These are phyloP conservation scores for Paecilomyces fulvus DNA, from an alignment of 2,329 filamentous ascomycete genomes.

Conservation along the genomic window DNA sequence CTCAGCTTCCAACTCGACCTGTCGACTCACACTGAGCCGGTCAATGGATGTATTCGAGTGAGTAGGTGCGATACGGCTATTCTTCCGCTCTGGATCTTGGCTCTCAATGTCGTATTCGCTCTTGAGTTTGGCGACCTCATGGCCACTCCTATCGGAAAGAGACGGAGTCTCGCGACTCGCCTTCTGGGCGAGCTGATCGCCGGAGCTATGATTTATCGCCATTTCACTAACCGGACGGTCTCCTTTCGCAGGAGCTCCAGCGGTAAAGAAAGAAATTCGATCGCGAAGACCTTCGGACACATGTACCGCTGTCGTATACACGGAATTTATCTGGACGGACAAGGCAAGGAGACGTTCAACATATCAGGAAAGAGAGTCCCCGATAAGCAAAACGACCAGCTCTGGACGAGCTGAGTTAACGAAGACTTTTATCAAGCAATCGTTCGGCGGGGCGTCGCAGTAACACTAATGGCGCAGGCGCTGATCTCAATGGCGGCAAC, in stretches of 20 bases:
- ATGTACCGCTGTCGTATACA: slow-evolving; percentile 20
- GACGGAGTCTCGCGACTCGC: slow-evolving; percentile 12
- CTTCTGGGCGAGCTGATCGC: slow-evolving; percentile 7
- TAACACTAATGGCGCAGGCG: background rate
- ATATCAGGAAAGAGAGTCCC: background rate
- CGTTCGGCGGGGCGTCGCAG: background rate
- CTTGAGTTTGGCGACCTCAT: slow-evolving; percentile 18
- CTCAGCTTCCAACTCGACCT: slow-evolving; percentile 67
- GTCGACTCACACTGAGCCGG: slow-evolving; percentile 48
- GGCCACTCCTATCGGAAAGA: slow-evolving; percentile 14
- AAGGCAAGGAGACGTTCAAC: background rate
- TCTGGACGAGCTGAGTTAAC: too few species aligned
- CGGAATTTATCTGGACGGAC: background rate
- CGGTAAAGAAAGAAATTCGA: slow-evolving; percentile 16
- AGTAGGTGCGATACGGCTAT: slow-evolving; percentile 10
- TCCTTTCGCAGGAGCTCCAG: slow-evolving; percentile 24
- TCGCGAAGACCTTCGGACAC: slow-evolving; percentile 20
- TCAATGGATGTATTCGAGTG: slow-evolving; percentile 27
- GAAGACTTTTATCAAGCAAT: background rate
- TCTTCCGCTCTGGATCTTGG: slow-evolving; percentile 11
- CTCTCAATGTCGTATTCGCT: slow-evolving; percentile 19
- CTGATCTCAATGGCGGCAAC: slow-evolving; percentile 2
- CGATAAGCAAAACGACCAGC: background rate
- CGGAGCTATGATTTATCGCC: slow-evolving; percentile 22
- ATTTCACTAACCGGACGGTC: slow-evolving; percentile 31